Evolutionary conservation across 2,329 filamentous ascomycete species (phyloP).

Genomic region (Paradendryphiella salina): DNA sequence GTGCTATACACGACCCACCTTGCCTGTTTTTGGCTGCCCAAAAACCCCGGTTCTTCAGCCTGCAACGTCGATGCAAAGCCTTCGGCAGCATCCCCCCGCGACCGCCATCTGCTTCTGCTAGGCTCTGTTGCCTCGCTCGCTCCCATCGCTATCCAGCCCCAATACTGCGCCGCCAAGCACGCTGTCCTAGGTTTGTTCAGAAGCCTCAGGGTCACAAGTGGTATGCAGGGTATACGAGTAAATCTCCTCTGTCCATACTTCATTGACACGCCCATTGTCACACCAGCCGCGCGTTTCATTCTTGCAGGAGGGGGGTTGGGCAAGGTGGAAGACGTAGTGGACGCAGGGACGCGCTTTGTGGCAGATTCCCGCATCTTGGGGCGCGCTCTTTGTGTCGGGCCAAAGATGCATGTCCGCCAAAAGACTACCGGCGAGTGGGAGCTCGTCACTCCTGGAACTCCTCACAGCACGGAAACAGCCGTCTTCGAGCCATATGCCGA

Average conservation of each 20-base stretch:
- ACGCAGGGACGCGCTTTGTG: slow-evolving; percentile 64
- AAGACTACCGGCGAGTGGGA: slow-evolving; percentile 45
- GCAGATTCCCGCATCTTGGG: slow-evolving; percentile 62
- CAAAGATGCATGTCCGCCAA: slow-evolving; percentile 55
- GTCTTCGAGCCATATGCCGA: slow-evolving; percentile 66
- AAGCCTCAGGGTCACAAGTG: slow-evolving; percentile 56
- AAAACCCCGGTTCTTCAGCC: slow-evolving; percentile 52
- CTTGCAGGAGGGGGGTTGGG: slow-evolving; percentile 62
- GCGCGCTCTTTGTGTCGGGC: slow-evolving; percentile 61
- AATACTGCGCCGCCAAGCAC: slow-evolving; percentile 68
- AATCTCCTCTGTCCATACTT: slow-evolving; percentile 72
- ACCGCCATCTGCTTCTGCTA: slow-evolving; percentile 65
- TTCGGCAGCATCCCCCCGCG: slow-evolving; percentile 41
- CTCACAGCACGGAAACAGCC: slow-evolving; percentile 48
- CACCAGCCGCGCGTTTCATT: slow-evolving; percentile 52
- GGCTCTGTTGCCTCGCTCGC: slow-evolving; percentile 62
- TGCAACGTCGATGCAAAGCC: slow-evolving; percentile 41
- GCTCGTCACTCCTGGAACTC: slow-evolving; percentile 28
- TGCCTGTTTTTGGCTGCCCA: slow-evolving; percentile 62
- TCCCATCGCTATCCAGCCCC: slow-evolving; percentile 49
- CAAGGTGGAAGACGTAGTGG: slow-evolving; percentile 62
- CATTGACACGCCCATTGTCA: slow-evolving; percentile 63
- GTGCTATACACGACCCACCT: slow-evolving; percentile 68
- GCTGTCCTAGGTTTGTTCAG: slow-evolving; percentile 68
- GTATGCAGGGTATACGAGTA: slow-evolving; percentile 59